Percentiles rank a stretch among this genome's conserved stretches.
Evolutionary conservation across 1,139 yeast genomes (phyloP).

Genomic region (Lodderomyces metapsilosis): DNA sequence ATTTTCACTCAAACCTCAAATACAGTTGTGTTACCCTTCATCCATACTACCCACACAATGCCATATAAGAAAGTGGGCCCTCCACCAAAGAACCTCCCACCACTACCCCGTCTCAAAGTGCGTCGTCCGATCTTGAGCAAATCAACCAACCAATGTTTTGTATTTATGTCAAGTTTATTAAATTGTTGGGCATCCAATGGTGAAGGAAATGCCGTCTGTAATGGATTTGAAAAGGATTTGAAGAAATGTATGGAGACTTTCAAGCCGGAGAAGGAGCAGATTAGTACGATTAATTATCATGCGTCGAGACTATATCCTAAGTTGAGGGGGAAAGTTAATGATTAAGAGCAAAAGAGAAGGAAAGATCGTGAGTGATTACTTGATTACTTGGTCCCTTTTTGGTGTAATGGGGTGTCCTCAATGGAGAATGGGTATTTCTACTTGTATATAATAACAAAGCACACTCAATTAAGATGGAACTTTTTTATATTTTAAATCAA

Average conservation of each 20-base stretch:
- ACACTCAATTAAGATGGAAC: no score
- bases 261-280: conserved; percentile 45
- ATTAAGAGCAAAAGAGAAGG: conserved; percentile 30
- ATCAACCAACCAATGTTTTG: conserved; percentile 69
- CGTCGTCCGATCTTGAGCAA: conserved; percentile 60
- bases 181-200: conserved; percentile 98
- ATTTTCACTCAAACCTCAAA: background rate
- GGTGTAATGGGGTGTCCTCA: background rate
- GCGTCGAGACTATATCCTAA: conserved; percentile 79
- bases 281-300: conserved; percentile 70
- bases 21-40: background rate
- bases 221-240: conserved; percentile 54
- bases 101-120: conserved; percentile 71
- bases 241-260: conserved; percentile 48
- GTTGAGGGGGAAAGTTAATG: conserved; percentile 73
- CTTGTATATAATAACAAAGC: no score
- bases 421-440: background rate
- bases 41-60: conserved; percentile 15
- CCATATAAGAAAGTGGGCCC: conserved; percentile 30
- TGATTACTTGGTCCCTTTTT: no score
- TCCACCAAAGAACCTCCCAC: conserved; percentile 52
- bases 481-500: no score
- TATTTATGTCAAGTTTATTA: conserved; percentile 78
- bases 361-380: no score
- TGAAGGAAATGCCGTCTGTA: conserved; percentile 71